Evolutionary conservation across 768 basidiomycete genomes (phyloP).

Genomic region (Leccinum longicurvipes): DNA sequence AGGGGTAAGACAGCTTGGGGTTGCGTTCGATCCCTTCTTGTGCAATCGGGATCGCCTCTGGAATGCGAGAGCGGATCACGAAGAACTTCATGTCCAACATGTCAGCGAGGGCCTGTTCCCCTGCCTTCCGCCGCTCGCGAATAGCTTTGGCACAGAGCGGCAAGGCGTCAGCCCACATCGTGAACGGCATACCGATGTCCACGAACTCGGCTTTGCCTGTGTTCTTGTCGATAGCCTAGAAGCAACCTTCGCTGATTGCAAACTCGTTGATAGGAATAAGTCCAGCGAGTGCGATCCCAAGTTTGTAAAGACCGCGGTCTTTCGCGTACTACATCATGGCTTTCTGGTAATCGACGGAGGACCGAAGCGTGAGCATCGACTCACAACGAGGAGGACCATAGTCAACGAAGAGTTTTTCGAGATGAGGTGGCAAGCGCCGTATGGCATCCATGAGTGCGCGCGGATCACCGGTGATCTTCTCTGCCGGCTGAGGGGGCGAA

Average conservation of each 20-base stretch:
- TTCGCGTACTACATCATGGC: constrained; percentile 50
- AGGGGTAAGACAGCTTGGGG: constrained; percentile 55
- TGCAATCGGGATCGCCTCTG: constrained; percentile 46
- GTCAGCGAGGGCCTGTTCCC: constrained; percentile 50
- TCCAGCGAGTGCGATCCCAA: constrained; percentile 46
- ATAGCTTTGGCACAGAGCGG: constrained; percentile 56
- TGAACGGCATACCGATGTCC: constrained; percentile 56
- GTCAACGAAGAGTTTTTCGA: constrained; percentile 42
- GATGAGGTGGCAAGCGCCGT: constrained; percentile 41
- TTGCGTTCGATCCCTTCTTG: constrained; percentile 46
- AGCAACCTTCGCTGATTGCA: constrained; percentile 51
- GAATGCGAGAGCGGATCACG: constrained; percentile 46
- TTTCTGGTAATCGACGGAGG: constrained; percentile 42
- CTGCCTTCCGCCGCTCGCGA: constrained; percentile 38
- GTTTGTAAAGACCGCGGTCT: constrained; percentile 45
- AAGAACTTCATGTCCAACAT: constrained; percentile 61
- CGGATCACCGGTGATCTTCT: constrained; percentile 44
- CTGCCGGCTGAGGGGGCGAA: constrained; percentile 36
- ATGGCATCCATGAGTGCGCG: constrained; percentile 41
- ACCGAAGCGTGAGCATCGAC: constrained; percentile 37
- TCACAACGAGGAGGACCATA: constrained; percentile 52
- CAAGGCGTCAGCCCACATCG: constrained; percentile 52
- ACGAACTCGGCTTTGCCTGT: constrained; percentile 39
- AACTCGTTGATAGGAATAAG: constrained; percentile 57
- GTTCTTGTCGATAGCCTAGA: constrained; percentile 40